Evolutionary conservation across 2,329 filamentous ascomycete species (phyloP).

Genomic region (Verticillium dahliae): DNA sequence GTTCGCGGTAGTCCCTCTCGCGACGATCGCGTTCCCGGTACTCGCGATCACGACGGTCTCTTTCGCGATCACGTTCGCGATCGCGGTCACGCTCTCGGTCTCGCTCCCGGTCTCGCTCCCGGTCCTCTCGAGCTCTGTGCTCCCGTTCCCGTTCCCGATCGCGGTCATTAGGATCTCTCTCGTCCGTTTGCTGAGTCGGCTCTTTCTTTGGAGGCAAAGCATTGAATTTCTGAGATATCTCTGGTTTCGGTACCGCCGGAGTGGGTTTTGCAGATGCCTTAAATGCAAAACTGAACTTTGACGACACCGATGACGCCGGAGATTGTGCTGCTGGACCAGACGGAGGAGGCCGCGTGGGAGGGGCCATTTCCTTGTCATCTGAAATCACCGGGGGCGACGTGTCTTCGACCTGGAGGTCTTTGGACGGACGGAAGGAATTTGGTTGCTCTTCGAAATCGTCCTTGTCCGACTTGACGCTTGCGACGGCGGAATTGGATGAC

Average conservation of each 20-base stretch:
- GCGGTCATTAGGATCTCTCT: conserved; percentile 15
- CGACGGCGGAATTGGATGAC: conserved; percentile 9
- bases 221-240: conserved; percentile 65
- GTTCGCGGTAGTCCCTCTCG: conserved; percentile 19
- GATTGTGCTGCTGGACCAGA: conserved; percentile 46
- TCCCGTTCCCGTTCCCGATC: conserved; percentile 39
- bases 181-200: conserved; percentile 23
- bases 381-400: conserved; percentile 32
- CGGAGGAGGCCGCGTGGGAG: conserved; percentile 46
- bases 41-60: conserved; percentile 21
- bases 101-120: conserved; percentile 6
- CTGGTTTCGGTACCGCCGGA: conserved; percentile 52
- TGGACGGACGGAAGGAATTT: conserved; percentile 55
- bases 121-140: conserved; percentile 44
- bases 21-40: conserved; percentile 29
- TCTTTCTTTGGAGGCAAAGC: conserved; percentile 47
- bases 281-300: conserved; percentile 90
- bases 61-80: conserved; percentile 26
- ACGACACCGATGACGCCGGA: conserved; percentile 52
- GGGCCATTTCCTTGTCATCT: conserved; percentile 43
- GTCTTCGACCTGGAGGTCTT: conserved; percentile 61
- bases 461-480: conserved; percentile 14
- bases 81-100: conserved; percentile 1
- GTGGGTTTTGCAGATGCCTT: conserved; percentile 63
- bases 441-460: conserved; percentile 43